These are phyloP conservation scores for Coemansia sp. DNA, from an alignment of 371 early-diverging fungal species.

Conservation along the genomic window DNA sequence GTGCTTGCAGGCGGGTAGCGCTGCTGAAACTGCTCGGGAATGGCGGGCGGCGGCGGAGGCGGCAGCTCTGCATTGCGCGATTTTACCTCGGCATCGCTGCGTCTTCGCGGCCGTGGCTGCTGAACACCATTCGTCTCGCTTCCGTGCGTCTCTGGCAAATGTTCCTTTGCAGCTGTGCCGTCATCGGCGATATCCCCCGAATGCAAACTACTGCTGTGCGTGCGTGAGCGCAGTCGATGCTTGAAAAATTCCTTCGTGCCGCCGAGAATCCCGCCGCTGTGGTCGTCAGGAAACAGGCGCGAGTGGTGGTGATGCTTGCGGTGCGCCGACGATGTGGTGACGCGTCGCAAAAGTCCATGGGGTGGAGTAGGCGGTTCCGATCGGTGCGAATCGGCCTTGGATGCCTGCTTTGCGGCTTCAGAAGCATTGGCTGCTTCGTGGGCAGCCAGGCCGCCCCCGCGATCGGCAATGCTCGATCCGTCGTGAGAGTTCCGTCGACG, in stretches of 20 bases:
- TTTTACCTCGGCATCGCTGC: constrained; percentile 44
- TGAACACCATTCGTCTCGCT: neutral
- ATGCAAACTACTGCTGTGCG: constrained; percentile 25
- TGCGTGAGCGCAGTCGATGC: constrained; percentile 41
- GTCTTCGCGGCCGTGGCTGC: constrained; percentile 26
- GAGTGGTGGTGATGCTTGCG: constrained; percentile 20
- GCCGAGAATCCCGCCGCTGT: constrained; percentile 22
- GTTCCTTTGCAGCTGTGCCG: neutral
- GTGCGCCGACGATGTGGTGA: constrained; percentile 29
- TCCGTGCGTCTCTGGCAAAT: constrained; percentile 3
- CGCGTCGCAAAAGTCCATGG: constrained; percentile 32
- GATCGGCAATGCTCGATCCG: constrained; percentile 24
- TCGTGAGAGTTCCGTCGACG: constrained; percentile 34
- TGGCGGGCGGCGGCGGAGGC: constrained; percentile 17
- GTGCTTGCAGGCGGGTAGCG: constrained; percentile 9
- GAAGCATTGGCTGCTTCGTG: neutral
- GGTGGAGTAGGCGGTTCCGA: neutral
- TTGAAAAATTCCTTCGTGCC: constrained; percentile 44
- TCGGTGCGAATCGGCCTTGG: neutral
- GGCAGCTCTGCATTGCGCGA: constrained; percentile 22
- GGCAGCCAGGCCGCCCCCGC: constrained; percentile 10
- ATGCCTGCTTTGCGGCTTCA: neutral
- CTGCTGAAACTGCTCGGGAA: constrained; percentile 22
- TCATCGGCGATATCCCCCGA: neutral
- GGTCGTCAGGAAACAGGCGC: constrained; percentile 5